phyloP scores from a whole-genome alignment of 2,329 filamentous ascomycete genomes.

The Arthrinium puccinioides region DNA sequence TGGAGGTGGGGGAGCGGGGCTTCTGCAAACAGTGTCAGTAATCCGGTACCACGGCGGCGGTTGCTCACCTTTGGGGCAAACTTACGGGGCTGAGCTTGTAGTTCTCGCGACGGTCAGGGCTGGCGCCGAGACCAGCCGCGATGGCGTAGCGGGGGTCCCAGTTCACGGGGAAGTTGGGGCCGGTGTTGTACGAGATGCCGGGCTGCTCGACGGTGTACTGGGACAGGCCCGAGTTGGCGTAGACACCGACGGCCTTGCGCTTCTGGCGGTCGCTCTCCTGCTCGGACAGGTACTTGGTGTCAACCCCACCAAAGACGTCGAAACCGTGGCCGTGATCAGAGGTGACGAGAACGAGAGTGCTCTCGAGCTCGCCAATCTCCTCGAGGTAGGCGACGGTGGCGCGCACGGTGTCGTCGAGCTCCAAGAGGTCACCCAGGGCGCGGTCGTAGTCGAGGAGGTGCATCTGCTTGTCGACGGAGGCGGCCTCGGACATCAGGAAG shows the following conservation, averaged over 20 bases:
- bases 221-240: constrained; percentile 65
- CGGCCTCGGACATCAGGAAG: constrained; percentile 84
- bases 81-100: constrained; percentile 68
- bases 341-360: constrained; percentile 73
- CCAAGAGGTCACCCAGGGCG: constrained; percentile 74
- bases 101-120: constrained; percentile 70
- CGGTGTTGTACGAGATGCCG: constrained; percentile 63
- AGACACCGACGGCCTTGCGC: constrained; percentile 67
- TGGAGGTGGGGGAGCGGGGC: constrained; percentile 53
- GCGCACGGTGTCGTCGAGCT: constrained; percentile 76
- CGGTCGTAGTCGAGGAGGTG: constrained; percentile 80
- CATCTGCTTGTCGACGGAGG: constrained; percentile 87
- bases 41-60: no score
- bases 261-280: constrained; percentile 63
- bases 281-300: constrained; percentile 67
- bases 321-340: constrained; percentile 90
- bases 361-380: constrained; percentile 57
- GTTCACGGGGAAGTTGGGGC: constrained; percentile 70
- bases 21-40: no score
- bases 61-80: no score
- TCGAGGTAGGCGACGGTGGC: constrained; percentile 67
- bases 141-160: constrained; percentile 78
- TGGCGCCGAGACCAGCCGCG: constrained; percentile 62
- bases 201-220: constrained; percentile 58
- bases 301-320: constrained; percentile 75